A percentile compares a stretch with the other conserved stretches of the same genome.
Evolutionary conservation across 2,329 filamentous ascomycete genomes (phyloP).

Genomic region (Ophiostoma sp.): DNA sequence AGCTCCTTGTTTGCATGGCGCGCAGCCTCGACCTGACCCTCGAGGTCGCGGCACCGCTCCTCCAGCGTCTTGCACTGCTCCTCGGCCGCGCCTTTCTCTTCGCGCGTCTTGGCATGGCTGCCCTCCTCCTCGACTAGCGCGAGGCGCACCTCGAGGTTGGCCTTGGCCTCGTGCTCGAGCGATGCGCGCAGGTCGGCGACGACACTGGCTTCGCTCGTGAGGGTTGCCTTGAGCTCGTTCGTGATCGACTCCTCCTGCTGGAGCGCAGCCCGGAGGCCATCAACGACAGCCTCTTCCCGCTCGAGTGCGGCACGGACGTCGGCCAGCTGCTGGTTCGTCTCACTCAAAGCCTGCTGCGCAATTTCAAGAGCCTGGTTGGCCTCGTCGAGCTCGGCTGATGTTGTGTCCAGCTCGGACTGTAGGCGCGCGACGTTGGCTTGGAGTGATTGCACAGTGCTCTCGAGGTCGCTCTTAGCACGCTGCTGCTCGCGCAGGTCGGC

Average conservation of each 20-base stretch:
- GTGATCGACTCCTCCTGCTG: background rate
- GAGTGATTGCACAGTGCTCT: background rate
- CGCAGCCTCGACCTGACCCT: slow-evolving; percentile 21
- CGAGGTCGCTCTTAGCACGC: slow-evolving; percentile 11
- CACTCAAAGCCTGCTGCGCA: background rate
- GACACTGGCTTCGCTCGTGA: background rate
- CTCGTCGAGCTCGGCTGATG: slow-evolving; percentile 10
- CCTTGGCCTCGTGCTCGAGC: slow-evolving; percentile 9
- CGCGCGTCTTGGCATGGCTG: slow-evolving; percentile 12
- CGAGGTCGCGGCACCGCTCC: slow-evolving; percentile 16
- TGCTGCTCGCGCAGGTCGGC: slow-evolving; percentile 15
- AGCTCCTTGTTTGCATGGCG: slow-evolving; percentile 22
- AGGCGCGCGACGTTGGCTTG: background rate
- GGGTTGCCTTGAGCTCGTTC: background rate
- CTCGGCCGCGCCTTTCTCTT: background rate
- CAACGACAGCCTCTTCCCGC: background rate
- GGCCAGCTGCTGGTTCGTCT: background rate
- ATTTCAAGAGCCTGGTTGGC: slow-evolving; percentile 1
- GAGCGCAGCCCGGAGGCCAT: background rate
- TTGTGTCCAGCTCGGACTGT: slow-evolving; percentile 4
- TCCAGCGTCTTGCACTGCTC: slow-evolving; percentile 16
- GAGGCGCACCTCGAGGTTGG: slow-evolving; percentile 15
- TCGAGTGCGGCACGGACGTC: background rate
- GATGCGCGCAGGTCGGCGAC: background rate
- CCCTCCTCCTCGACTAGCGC: slow-evolving; percentile 16